Conservation (phyloP, 2,329 filamentous ascomycete species). For the Capronia coronata region DNA sequence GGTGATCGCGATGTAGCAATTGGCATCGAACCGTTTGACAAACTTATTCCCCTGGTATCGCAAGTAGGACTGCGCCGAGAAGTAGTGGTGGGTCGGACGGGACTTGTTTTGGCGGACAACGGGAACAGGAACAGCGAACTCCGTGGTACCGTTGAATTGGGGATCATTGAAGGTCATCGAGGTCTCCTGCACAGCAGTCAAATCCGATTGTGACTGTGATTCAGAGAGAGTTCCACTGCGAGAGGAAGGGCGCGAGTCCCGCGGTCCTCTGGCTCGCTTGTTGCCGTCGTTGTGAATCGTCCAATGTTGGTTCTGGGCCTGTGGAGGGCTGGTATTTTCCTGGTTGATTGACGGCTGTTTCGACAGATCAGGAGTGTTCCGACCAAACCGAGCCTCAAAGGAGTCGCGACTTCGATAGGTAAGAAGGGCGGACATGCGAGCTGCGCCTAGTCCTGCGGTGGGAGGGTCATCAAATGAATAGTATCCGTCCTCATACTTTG, state of each 20-base stretch:
- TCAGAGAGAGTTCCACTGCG: conserved; percentile 18
- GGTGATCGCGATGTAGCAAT: conserved; percentile 98
- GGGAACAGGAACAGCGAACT: conserved; percentile 41
- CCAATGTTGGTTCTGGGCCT: conserved; percentile 66
- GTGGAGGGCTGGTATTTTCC: conserved; percentile 37
- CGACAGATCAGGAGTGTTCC: conserved; percentile 81
- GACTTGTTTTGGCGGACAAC: conserved; percentile 27
- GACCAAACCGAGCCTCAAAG: conserved; percentile 89
- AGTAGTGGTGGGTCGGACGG: conserved; percentile 64
- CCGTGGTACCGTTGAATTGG: conserved; percentile 63
- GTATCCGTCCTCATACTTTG: conserved; percentile 97
- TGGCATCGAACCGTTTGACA: conserved; percentile 92
- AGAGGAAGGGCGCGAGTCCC: conserved; percentile 34
- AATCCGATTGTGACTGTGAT: conserved; percentile 19
- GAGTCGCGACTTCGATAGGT: conserved; percentile 96
- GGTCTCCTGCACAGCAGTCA: conserved; percentile 20
- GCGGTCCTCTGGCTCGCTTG: conserved; percentile 53
- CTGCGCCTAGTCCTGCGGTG: conserved; percentile 77
- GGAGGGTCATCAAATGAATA: conserved; percentile 85
- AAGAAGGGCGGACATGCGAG: conserved; percentile 91
- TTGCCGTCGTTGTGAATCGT: conserved; percentile 79
- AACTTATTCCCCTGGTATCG: conserved; percentile 96
- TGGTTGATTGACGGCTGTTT: conserved; percentile 66
- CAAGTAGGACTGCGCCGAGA: conserved; percentile 94
- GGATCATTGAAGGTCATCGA: conserved; percentile 51